Conservation (phyloP, 2,329 filamentous ascomycete genomes). For the Coniella lustricola region DNA sequence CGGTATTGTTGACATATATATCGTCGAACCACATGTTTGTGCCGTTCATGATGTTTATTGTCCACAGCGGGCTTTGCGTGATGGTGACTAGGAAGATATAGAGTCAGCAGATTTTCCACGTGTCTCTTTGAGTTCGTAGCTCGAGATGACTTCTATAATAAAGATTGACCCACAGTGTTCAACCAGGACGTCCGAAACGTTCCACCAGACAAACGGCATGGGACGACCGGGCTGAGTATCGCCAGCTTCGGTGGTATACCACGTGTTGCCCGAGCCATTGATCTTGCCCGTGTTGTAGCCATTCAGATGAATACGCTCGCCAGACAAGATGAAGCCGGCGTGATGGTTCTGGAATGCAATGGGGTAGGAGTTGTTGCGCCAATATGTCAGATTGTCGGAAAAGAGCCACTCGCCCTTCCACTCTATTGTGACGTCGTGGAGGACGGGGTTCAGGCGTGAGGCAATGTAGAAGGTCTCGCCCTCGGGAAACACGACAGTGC, state of each 20-base stretch:
- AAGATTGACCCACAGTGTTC: slow-evolving; percentile 31
- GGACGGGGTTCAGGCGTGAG: slow-evolving; percentile 39
- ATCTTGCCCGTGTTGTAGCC: slow-evolving; percentile 47
- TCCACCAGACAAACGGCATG: slow-evolving; percentile 54
- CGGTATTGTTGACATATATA: slow-evolving; percentile 43
- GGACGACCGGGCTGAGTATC: slow-evolving; percentile 42
- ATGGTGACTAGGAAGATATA: slow-evolving; percentile 29
- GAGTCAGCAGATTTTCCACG: neutral
- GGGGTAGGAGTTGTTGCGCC: slow-evolving; percentile 46
- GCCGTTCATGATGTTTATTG: slow-evolving; percentile 51
- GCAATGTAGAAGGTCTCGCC: slow-evolving; percentile 44
- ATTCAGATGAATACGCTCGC: slow-evolving; percentile 42
- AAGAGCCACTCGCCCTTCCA: slow-evolving; percentile 48
- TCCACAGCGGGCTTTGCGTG: slow-evolving; percentile 45
- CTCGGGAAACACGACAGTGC: slow-evolving; percentile 43
- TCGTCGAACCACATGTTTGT: slow-evolving; percentile 45
- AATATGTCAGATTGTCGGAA: slow-evolving; percentile 45
- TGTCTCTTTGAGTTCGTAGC: no score
- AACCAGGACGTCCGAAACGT: slow-evolving; percentile 47
- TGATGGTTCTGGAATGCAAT: slow-evolving; percentile 48
- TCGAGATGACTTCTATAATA: no score
- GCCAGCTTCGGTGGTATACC: slow-evolving; percentile 43
- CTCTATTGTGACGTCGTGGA: slow-evolving; percentile 43
- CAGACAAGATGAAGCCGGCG: slow-evolving; percentile 45
- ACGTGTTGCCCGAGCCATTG: slow-evolving; percentile 45